Conservation (phyloP, 2,329 filamentous ascomycete species). For the Podosphaera xanthii region DNA sequence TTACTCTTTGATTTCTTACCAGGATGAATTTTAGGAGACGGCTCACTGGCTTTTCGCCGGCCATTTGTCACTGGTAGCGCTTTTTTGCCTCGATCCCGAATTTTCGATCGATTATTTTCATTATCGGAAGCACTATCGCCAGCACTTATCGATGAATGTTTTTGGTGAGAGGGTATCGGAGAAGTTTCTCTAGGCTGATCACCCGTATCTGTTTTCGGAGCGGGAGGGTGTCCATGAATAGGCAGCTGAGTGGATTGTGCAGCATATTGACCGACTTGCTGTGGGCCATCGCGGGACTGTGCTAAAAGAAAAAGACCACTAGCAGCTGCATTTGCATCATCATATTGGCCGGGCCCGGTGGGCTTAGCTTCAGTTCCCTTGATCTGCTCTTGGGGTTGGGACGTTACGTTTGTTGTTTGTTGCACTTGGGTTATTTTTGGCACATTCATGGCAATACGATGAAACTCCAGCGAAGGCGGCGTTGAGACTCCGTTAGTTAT, state of each 20-base stretch:
- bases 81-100: slow-evolving; percentile 42
- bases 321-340: slow-evolving; percentile 78
- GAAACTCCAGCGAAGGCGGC: slow-evolving; percentile 79
- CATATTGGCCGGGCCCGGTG: slow-evolving; percentile 42
- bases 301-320: slow-evolving; percentile 87
- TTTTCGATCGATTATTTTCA: slow-evolving; percentile 47
- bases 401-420: slow-evolving; percentile 17
- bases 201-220: slow-evolving; percentile 6
- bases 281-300: slow-evolving; percentile 36
- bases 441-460: slow-evolving; percentile 71
- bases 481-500: slow-evolving; percentile 65
- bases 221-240: slow-evolving; percentile 14
- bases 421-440: slow-evolving; percentile 33
- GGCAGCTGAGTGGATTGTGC: slow-evolving; percentile 13
- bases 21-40: slow-evolving; percentile 34
- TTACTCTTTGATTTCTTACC: slow-evolving; percentile 53
- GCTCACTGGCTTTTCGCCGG: slow-evolving; percentile 58
- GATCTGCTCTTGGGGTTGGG: slow-evolving; percentile 28
- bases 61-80: slow-evolving; percentile 27
- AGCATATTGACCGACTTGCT: slow-evolving; percentile 15
- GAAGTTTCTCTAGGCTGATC: slow-evolving; percentile 16
- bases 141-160: slow-evolving; percentile 21
- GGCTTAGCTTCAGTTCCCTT: slow-evolving; percentile 18
- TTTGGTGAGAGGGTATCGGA: slow-evolving; percentile 27
- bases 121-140: slow-evolving; percentile 35